Base-by-base conservation (phyloP, 2,329 filamentous ascomycete species). In the Hypocreales sp. region DNA sequence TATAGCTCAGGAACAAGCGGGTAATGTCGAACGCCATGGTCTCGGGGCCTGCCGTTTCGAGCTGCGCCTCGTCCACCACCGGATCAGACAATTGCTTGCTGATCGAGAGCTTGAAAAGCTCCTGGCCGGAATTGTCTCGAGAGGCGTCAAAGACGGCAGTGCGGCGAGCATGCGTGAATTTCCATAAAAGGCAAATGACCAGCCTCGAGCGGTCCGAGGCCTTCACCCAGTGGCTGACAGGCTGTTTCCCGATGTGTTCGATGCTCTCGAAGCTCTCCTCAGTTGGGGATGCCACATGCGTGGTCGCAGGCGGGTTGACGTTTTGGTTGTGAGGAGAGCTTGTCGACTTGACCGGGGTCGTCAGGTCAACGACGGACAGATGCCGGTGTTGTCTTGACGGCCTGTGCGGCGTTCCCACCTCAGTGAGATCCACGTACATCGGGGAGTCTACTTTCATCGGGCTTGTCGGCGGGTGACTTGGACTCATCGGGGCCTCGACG, bases 1-100 rank as follows among this genome's bases (percentile, higher is more conserved):
- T 27, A 25, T 46, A 51, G 25, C 41, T 44, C 7, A 50, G 28
- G 23, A 49, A 55, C 7, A 50, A 19, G 11, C 42, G 39, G 7
- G 41, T 40, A 5, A 49, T 9, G 24, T 55, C 48, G 21, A 52
- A 50, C 1, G 41, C 35, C 19, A 39, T 25, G 5, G 38, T 37
- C 12, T 37, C 31, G 6, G 27, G 9, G 4, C 27, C 33, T 8
- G 26, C 24, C 6, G 25, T n/a, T 2, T 30, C 22, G 8, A 46
- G 30, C 11, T 34, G 27, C 8, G 24, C 15, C 2, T 26, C 6
- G 18, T 35, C 28, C 10, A 25, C 24, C 8, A 40, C 17, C 2
- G 42, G 43, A 2, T 35, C 20, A 12, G 12, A 15, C 20, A 35
- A 28, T 13, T 37, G 31, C 17, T 20, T 26, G 7, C 7, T 12